Conservation (phyloP, 495 filamentous ascomycete genomes). For the Achaetomiella virescens region DNA sequence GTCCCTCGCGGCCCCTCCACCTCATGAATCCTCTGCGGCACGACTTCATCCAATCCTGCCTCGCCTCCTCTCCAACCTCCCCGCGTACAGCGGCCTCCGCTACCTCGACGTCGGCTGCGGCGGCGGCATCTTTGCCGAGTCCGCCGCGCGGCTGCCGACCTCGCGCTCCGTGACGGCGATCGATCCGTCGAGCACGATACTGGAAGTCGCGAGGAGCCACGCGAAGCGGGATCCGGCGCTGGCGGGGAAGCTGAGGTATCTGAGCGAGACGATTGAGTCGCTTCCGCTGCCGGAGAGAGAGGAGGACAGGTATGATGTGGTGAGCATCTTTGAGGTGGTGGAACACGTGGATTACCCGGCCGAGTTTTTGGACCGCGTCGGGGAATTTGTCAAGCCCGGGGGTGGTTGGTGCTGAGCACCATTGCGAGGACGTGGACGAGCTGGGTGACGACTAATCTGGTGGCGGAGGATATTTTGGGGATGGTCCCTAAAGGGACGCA, state of each 20-base stretch:
- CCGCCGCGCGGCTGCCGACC: constrained; percentile 65
- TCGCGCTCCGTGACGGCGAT: constrained; percentile 71
- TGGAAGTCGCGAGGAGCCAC: constrained; percentile 72
- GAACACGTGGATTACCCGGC: constrained; percentile 77
- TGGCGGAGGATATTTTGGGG: constrained; percentile 82
- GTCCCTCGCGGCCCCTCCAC: constrained; percentile 84
- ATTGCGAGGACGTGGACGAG: constrained; percentile 83
- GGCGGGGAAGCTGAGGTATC: constrained; percentile 58
- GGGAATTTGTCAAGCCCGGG: constrained; percentile 79
- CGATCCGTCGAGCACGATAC: constrained; percentile 74
- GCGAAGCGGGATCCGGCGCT: constrained; percentile 59
- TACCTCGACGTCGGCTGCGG: constrained; percentile 96
- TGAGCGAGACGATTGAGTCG: constrained; percentile 64
- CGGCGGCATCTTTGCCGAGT: constrained; percentile 93
- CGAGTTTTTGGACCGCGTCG: constrained; percentile 60
- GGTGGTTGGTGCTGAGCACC: constrained; percentile 86
- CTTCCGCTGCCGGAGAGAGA: constrained; percentile 34
- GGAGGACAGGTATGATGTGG: constrained; percentile 56
- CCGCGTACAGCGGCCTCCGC: constrained; percentile 34
- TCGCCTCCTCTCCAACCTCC: constrained; percentile 31
- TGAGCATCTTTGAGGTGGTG: constrained; percentile 88
- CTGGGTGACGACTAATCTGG: constrained; percentile 84
- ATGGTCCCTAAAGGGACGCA: constrained; percentile 91
- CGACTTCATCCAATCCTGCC: constrained; percentile 77
- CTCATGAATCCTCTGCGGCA: constrained; percentile 97